phyloP scores from a whole-genome alignment of 225 moss, liverwort and hornwort genomes.

The Pseudoscleropodium purum region DNA sequence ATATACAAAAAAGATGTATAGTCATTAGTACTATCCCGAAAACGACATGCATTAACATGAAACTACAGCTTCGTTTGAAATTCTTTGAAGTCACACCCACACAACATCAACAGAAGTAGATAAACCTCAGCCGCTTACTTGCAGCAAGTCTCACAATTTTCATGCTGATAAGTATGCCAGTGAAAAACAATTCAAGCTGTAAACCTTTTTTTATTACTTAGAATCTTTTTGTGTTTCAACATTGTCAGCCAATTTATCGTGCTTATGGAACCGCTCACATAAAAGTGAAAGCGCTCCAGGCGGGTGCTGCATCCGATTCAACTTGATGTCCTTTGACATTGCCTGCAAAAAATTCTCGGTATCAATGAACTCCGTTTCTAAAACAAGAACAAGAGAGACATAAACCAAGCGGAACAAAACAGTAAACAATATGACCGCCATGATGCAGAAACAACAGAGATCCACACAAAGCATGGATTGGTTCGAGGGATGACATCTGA shows the following conservation, averaged over 20 bases:
- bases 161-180: background rate
- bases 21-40: background rate
- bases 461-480: background rate
- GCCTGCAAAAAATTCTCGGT: slow-evolving; percentile 29
- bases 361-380: background rate
- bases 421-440: background rate
- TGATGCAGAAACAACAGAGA: background rate
- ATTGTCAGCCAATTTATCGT: slow-evolving; percentile 48
- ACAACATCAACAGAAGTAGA: background rate
- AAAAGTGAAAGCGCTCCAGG: slow-evolving; percentile 54
- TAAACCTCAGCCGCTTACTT: background rate
- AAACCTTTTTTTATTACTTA: background rate
- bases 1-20: background rate
- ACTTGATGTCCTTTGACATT: slow-evolving; percentile 81
- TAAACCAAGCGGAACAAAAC: background rate
- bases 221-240: background rate
- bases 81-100: background rate
- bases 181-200: background rate
- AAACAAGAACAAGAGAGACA: background rate
- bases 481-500: slow-evolving; percentile 1
- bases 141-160: background rate
- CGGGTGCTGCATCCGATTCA: slow-evolving; percentile 92
- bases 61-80: background rate
- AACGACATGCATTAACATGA: background rate
- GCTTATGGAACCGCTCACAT: slow-evolving; percentile 54